Evolutionary conservation across 2,329 filamentous ascomycete genomes (phyloP).

Genomic region (Harringtonia aguacate): DNA sequence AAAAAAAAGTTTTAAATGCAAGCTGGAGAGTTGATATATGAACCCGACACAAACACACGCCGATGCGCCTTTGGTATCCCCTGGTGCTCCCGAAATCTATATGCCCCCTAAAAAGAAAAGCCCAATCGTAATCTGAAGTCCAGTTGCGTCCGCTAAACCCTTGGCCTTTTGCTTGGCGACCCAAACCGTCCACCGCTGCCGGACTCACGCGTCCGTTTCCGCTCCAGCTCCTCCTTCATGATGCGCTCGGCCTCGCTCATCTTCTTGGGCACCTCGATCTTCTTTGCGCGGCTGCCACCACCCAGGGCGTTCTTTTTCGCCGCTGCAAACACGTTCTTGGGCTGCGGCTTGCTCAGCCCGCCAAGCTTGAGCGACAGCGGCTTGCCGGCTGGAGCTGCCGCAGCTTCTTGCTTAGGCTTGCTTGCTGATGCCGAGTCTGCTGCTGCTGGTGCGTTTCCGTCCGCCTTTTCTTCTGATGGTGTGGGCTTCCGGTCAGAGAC

Average conservation of each 20-base stretch:
- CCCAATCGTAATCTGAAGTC: constrained; percentile 21
- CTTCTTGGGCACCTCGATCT: constrained; percentile 59
- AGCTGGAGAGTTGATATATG: no score
- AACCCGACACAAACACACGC: no score
- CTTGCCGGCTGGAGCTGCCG: constrained; percentile 4
- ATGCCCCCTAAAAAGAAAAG: background rate
- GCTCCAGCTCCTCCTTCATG: constrained; percentile 76
- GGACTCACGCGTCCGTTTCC: constrained; percentile 48
- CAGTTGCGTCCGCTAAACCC: constrained; percentile 25
- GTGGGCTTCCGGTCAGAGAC: background rate
- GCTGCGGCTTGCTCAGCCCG: constrained; percentile 43
- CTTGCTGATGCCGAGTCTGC: background rate
- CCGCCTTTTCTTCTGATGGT: constrained; percentile 2
- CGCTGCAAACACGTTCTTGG: constrained; percentile 65
- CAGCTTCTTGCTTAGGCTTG: no score
- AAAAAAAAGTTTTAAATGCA: no score
- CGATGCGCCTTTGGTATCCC: no score
- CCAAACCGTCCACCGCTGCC: background rate
- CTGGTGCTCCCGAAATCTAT: background rate
- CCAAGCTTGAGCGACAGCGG: constrained; percentile 55
- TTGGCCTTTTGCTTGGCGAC: background rate
- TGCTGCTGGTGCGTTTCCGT: constrained; percentile 8
- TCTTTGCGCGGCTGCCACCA: constrained; percentile 47
- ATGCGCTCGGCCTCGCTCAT: constrained; percentile 84
- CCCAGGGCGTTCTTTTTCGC: constrained; percentile 59